Percentiles rank a stretch among this genome's conserved stretches.
These are phyloP conservation scores for Hypoxylon sp. DNA, from an alignment of 2,329 filamentous ascomycete species.

Conservation along the genomic window DNA sequence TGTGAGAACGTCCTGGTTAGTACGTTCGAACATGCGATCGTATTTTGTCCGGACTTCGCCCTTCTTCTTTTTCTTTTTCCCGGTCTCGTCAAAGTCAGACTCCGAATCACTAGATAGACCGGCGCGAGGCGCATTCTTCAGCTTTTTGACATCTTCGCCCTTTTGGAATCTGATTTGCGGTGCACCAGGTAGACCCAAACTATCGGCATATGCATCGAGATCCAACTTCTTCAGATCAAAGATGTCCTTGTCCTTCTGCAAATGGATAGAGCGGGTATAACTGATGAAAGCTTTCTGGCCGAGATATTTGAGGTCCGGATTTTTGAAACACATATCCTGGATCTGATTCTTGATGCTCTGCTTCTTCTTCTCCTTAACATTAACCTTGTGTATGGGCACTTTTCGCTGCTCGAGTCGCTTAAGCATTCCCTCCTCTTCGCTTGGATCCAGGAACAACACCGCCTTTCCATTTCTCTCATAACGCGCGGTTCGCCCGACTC, in stretches of 20 bases:
- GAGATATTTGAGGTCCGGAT: constrained; percentile 92
- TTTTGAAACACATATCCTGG: constrained; percentile 96
- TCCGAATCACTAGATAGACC: constrained; percentile 75
- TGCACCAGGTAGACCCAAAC: constrained; percentile 89
- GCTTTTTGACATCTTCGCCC: constrained; percentile 86
- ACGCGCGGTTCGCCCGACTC: constrained; percentile 89
- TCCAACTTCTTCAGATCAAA: constrained; percentile 89
- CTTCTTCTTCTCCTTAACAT: constrained; percentile 90
- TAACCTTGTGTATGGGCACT: constrained; percentile 88
- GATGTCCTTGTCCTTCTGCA: constrained; percentile 92
- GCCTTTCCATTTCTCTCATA: constrained; percentile 91
- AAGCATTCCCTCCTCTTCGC: constrained; percentile 93
- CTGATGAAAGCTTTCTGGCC: constrained; percentile 96
- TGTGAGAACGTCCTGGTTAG: constrained; percentile 96
- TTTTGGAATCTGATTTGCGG: constrained; percentile 95
- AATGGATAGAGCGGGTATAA: constrained; percentile 85
- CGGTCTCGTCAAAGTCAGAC: constrained; percentile 69
- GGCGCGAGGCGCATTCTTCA: constrained; percentile 87
- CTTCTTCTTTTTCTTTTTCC: constrained; percentile 74
- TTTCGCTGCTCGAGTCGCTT: constrained; percentile 88
- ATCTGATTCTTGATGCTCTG: constrained; percentile 86
- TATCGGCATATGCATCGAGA: constrained; percentile 87
- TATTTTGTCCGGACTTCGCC: constrained; percentile 90
- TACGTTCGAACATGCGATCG: constrained; percentile 97
- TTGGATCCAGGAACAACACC: constrained; percentile 91